Evolutionary conservation across 2,329 filamentous ascomycete species (phyloP), one percentile per base, ranked within the genome.

Genomic region (Parafenestella ontariensis): DNA sequence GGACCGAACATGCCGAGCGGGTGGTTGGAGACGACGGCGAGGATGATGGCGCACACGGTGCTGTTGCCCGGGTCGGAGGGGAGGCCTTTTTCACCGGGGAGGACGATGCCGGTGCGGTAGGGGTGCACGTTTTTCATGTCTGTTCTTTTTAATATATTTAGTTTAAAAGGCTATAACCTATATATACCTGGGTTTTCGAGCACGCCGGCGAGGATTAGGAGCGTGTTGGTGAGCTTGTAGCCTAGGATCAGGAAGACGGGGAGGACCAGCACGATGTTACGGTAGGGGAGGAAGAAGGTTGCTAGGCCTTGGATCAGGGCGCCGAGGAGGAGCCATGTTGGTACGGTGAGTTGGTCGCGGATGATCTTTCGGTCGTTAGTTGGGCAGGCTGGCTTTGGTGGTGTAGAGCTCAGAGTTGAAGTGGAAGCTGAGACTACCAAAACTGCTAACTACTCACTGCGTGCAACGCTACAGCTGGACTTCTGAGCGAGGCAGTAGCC

Each of bases 1-100:
- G 49, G 49, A 5, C 49, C 56, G 3, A 59, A 40, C 49, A 56
- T 54, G 41, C 56, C 56, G 21, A 59, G 49, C 0, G 56, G 49
- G 26, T 59, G 56, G 31, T 59, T 51, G 15, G 46, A 54, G 2
- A 54, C 33, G 13, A 46, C 56, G 20, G 29, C 49, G 3, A 59
- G 49, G 1, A 59, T 6, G 24, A 59, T 56, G 21, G 56, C 56
- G 29, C 56, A 59, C 5, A 59, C 34, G n/a, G 39, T 33, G 2
- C 21, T 34, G 5, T 46, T 34, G 11, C 33, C 50, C 10, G 43
- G n/a, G 20, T 43, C 49, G 1, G 48, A 39, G 2, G 50, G 49
- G 15, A 24, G 11, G 6, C 56, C 52, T 13, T 50, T 54, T 21
- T 50, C 49, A 20, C 46, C 29, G 1, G 56, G 56, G 36, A 50